These are phyloP conservation scores for Omphalotus guepiniiformis DNA, from an alignment of 768 basidiomycete genomes.

Conservation along the genomic window DNA sequence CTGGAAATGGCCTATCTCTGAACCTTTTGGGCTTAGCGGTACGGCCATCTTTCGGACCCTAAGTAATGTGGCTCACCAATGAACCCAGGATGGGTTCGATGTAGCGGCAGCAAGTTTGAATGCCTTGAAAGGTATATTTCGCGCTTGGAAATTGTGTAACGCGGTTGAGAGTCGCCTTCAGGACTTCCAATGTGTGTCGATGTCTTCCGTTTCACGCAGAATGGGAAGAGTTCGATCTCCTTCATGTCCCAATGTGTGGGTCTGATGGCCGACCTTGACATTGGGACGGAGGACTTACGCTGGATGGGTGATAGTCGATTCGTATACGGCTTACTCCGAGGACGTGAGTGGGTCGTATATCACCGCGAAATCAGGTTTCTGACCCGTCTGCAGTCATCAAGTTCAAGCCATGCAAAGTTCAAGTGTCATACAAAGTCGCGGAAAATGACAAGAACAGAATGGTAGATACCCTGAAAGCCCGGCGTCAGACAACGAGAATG, in stretches of 20 bases:
- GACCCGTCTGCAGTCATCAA: constrained; percentile 42
- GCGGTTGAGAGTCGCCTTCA: too few relatives aligned
- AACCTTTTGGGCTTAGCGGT: constrained; percentile 72
- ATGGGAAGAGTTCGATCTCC: constrained; percentile 56
- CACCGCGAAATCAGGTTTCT: not conserved
- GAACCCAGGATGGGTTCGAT: constrained; percentile 66
- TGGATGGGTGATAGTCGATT: constrained; percentile 89
- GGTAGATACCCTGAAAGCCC: constrained; percentile 46
- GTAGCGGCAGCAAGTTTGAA: constrained; percentile 71
- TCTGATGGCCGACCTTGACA: constrained; percentile 81
- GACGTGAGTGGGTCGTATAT: constrained; percentile 40
- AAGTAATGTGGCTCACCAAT: constrained; percentile 7
- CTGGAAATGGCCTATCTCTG: constrained; percentile 72
- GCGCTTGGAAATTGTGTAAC: not conserved
- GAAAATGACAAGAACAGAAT: constrained; percentile 70
- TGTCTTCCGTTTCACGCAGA: constrained; percentile 72
- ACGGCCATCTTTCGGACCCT: constrained; percentile 12
- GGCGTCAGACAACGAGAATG: constrained; percentile 19
- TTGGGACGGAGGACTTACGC: constrained; percentile 78
- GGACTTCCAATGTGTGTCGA: constrained; percentile 74
- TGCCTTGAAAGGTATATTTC: constrained; percentile 63
- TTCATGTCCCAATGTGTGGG: constrained; percentile 85
- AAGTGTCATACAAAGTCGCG: constrained; percentile 65
- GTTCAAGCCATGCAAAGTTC: constrained; percentile 62
- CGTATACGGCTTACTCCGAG: constrained; percentile 64